Base-by-base conservation (phyloP, 352 stramenopile species). In the Phytophthora brassicae region DNA sequence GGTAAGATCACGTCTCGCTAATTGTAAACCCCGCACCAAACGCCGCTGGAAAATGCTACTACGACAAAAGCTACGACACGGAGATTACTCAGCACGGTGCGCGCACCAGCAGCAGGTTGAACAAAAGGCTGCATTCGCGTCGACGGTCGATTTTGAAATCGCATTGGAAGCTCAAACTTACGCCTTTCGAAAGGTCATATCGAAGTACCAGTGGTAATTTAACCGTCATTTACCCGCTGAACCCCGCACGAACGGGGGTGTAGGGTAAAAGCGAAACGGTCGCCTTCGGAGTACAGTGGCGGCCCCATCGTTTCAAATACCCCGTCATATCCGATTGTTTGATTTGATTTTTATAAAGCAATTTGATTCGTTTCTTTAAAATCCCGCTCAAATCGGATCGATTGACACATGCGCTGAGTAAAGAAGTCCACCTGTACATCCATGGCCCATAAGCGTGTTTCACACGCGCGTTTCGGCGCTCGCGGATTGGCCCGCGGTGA, bases 231-330 rank as follows among this genome's bases (percentile, higher is more conserved):
- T 54, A 43, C 47, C 16, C 35, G 43, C 61, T 70, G 56, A 70
- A 56, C 56, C 49, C 61, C 38, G 54, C 29, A 46, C 17, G n/a
- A n/a, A n/a, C n/a, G n/a, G n/a, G n/a, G 14, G 26, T 31, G 11
- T 69, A 66, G 49, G 48, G 56, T 38, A 52, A 29, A 56, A 38
- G 3, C 19, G 57, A 50, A 71, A 67, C 63, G 36, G 55, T 33
- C 23, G 38, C 19, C 41, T 26, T 51, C 28, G 31, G 60, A 31
- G 19, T 22, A 66, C 58, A 66, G 31, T 57, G 22, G 26, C 26
- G 26, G n/a, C n/a, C n/a, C n/a, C n/a, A n/a, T n/a, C n/a, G n/a
- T 31, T 31, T 31, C 4, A 4, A 31, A 31, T 31, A 31, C 26
- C 26, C 26, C 26, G 26, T 31, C 26, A 31, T 31, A 31, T 31